phyloP scores from a whole-genome alignment of 2,329 filamentous ascomycete genomes.

The Lasiodiplodia sp. region DNA sequence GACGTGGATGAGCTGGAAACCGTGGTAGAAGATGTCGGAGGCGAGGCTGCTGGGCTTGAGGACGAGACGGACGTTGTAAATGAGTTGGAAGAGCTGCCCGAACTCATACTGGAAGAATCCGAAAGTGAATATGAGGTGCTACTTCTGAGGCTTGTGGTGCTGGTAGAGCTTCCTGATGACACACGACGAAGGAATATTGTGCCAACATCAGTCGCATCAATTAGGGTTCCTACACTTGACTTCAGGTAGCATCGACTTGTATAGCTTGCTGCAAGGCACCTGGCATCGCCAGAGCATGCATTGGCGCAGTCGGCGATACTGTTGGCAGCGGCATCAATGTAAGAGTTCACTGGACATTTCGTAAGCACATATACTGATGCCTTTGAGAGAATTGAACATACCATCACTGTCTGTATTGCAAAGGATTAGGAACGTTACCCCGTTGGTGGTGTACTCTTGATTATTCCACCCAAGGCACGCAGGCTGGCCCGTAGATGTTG shows the following conservation, averaged over 20 bases:
- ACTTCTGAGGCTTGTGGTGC: background rate
- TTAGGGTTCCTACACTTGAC: background rate
- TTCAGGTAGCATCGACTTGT: background rate
- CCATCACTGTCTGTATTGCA: slow-evolving; percentile 10
- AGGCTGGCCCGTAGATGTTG: background rate
- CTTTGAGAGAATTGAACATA: background rate
- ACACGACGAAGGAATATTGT: background rate
- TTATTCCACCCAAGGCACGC: background rate
- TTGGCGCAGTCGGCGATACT: background rate
- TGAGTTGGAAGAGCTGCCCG: too few relatives aligned
- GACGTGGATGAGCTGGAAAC: too few relatives aligned
- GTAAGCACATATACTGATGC: background rate
- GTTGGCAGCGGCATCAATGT: background rate
- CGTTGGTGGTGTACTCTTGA: background rate
- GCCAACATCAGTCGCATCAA: background rate
- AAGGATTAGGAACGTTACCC: background rate
- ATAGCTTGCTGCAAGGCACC: slow-evolving; percentile 8
- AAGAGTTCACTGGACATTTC: background rate
- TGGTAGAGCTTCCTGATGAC: background rate
- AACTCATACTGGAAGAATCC: background rate
- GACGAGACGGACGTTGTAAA: too few relatives aligned
- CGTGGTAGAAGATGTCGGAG: too few relatives aligned
- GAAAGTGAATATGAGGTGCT: too few relatives aligned
- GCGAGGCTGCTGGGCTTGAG: too few relatives aligned
- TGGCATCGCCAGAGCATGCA: background rate